Evolutionary conservation across 2,329 filamentous ascomycete species (phyloP), one percentile per base, ranked within the genome.

Genomic region (Clarireedia monteithiana): DNA sequence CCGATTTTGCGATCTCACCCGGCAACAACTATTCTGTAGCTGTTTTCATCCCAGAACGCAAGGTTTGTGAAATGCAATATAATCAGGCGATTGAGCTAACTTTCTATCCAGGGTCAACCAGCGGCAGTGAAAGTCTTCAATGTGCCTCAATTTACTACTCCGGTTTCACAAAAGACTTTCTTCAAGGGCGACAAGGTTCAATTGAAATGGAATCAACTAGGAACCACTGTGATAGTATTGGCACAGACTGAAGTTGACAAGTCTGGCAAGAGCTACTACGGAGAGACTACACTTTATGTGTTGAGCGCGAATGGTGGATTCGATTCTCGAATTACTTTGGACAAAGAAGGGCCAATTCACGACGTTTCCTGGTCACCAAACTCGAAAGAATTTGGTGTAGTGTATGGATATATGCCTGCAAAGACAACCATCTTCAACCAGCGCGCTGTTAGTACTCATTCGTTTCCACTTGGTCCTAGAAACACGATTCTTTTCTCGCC

Each of bases 151-250:
- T 97, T 97, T 74, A 81, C 75, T 61, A 77, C 76, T 53, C 85
- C 91, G 4, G 85, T 96, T 50, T 96, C 92, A 40, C 92, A 97
- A 71, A 99, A 99, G 84, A 96, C 88, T 1, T 99, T 99, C 71
- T 99, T 91, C 83, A 99, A 99, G 77, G 91, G 91, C 61, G 94
- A 99, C 78, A 97, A 97, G 77, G 92, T 99, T 48, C 91, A 96
- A 74, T 77, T 99, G 69, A 96, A 96, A 77, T 99, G 94, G 94
- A 99, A 99, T 74, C 83, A 86, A 63, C 79, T 90, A 60, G 94
- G 94, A 53, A 96, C 91, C 39, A 92, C 86, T 70, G 74, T 97
- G 69, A 88, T 99, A 68, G 92, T 97, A 63, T 82, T 99, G 67
- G 92, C 94, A 55, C 91, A 97, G 77, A 99, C 94, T 34, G 94